Percentiles rank a stretch among this genome's conserved stretches.
Evolutionary conservation across 2,329 filamentous ascomycete genomes (phyloP).

Genomic region (Coniella lustricola): DNA sequence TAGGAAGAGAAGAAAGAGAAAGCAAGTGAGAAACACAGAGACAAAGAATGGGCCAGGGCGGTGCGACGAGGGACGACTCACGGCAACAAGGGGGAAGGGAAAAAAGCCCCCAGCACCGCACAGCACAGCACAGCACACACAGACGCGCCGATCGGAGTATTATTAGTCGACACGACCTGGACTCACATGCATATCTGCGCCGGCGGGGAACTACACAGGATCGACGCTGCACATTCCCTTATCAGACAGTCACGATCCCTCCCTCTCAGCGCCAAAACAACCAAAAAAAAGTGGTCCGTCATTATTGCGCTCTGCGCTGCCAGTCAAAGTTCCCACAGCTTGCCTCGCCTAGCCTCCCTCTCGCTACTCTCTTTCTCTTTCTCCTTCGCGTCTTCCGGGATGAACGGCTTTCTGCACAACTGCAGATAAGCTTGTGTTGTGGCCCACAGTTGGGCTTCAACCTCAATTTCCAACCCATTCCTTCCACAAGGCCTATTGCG

Average conservation of each 20-base stretch:
- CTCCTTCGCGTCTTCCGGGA: no score
- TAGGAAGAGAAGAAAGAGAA: no score
- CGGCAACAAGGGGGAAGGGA: no score
- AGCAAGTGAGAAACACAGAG: no score
- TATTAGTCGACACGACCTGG: no score
- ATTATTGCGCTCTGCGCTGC: neutral
- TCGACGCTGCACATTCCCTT: conserved; percentile 7
- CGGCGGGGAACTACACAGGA: conserved; percentile 1
- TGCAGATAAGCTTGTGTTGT: neutral
- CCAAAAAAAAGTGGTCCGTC: neutral
- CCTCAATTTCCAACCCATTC: neutral
- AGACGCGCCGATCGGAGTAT: neutral
- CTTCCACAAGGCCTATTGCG: neutral
- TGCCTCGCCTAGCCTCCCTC: neutral
- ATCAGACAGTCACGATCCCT: conserved; percentile 6
- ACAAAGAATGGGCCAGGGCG: no score
- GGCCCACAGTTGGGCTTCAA: conserved; percentile 7
- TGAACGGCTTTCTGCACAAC: no score
- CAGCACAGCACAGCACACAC: no score
- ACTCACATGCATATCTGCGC: neutral
- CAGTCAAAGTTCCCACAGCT: neutral
- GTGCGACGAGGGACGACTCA: no score
- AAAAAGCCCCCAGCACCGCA: no score
- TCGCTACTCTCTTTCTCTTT: neutral
- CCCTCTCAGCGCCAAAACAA: neutral